Evolutionary conservation across 371 early-diverging fungal genomes (phyloP).

Genomic region (Syncephalastrum racemosum): DNA sequence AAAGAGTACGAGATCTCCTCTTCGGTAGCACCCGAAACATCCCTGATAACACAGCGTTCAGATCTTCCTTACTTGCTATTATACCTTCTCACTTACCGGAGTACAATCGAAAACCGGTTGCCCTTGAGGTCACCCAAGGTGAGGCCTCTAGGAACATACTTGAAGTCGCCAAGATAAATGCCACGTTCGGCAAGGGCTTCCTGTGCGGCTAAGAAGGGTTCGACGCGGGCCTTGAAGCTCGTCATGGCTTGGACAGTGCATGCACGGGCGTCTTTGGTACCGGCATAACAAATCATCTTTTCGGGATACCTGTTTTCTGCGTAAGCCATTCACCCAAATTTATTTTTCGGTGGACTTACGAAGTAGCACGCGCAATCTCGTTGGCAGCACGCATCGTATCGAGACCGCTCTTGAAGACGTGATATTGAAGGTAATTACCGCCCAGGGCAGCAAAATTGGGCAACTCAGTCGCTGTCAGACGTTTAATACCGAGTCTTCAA

Average conservation of each 20-base stretch:
- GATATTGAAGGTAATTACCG: constrained; percentile 81
- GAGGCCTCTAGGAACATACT: constrained; percentile 59
- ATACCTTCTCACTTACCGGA: constrained; percentile 51
- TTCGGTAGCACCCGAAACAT: constrained; percentile 38
- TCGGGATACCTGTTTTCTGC: constrained; percentile 33
- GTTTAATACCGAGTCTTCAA: constrained; percentile 2
- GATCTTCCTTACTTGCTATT: neutral
- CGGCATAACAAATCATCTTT: constrained; percentile 84
- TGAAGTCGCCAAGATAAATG: constrained; percentile 77
- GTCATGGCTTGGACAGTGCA: constrained; percentile 93
- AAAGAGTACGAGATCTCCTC: constrained; percentile 58
- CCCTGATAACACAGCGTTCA: constrained; percentile 13
- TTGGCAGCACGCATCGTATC: constrained; percentile 88
- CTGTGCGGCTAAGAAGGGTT: constrained; percentile 57
- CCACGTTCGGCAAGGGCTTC: constrained; percentile 48
- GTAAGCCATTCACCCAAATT: neutral
- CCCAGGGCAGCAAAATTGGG: constrained; percentile 42
- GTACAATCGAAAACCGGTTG: constrained; percentile 85
- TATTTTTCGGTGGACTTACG: neutral
- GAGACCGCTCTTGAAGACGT: constrained; percentile 84
- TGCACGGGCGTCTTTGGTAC: constrained; percentile 98
- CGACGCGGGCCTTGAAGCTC: constrained; percentile 62
- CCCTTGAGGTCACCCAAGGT: constrained; percentile 85
- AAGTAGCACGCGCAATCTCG: constrained; percentile 41
- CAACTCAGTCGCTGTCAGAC: no score